These are phyloP conservation scores for Paraphoma sp. DNA, from an alignment of 2,329 filamentous ascomycete genomes.

Conservation along the genomic window DNA sequence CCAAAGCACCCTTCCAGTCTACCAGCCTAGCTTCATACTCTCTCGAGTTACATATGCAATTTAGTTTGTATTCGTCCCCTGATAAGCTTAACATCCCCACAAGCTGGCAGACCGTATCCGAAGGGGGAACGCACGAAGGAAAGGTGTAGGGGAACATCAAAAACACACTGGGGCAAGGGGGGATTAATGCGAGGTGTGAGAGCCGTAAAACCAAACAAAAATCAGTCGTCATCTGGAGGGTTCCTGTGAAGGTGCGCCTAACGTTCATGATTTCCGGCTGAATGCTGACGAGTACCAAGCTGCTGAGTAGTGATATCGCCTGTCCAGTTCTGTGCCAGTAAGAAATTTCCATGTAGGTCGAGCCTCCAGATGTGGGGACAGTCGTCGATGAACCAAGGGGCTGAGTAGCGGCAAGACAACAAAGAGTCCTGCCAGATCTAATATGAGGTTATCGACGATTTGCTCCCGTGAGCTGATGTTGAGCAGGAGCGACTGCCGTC, in stretches of 20 bases:
- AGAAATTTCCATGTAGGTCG: constrained; percentile 34
- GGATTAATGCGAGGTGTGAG: constrained; percentile 39
- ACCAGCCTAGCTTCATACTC: constrained; percentile 26
- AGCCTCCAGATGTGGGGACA: constrained; percentile 38
- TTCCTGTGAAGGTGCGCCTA: constrained; percentile 32
- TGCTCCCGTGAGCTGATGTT: constrained; percentile 46
- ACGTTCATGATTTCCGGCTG: constrained; percentile 27
- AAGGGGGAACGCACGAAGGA: constrained; percentile 42
- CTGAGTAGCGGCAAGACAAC: constrained; percentile 29
- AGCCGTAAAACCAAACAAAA: constrained; percentile 36
- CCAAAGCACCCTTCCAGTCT: constrained; percentile 25
- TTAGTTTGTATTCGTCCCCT: constrained; percentile 47
- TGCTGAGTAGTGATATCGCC: constrained; percentile 26
- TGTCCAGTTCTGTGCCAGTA: constrained; percentile 29
- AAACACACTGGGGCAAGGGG: constrained; percentile 37
- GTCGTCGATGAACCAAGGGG: constrained; percentile 36
- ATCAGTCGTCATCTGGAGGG: constrained; percentile 35
- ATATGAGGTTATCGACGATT: constrained; percentile 42
- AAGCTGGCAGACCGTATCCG: constrained; percentile 50
- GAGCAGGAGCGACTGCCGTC: constrained; percentile 47
- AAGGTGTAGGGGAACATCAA: constrained; percentile 30
- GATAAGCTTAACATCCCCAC: constrained; percentile 48
- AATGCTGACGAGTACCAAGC: constrained; percentile 18
- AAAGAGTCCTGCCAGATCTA: constrained; percentile 41
- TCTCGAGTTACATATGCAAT: constrained; percentile 38